phyloP scores from a whole-genome alignment of 2,329 filamentous ascomycete genomes.

The Nothophoma quercina region DNA sequence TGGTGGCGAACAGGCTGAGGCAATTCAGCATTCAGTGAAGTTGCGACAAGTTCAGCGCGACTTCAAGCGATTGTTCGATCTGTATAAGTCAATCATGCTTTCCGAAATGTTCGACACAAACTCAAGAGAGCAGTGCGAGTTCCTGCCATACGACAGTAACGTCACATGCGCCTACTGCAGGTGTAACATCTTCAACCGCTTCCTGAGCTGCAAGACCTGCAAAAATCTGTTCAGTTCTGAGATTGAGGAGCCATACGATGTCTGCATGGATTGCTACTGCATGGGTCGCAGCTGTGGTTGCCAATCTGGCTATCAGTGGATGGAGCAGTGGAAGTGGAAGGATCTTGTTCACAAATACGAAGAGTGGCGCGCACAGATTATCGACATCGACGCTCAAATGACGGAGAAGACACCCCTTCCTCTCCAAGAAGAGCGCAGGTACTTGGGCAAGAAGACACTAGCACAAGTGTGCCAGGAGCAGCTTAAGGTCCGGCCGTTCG shows the following conservation, averaged over 20 bases:
- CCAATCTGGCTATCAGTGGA: slow-evolving; percentile 85
- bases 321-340: slow-evolving; percentile 90
- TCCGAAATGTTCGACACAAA: slow-evolving; percentile 83
- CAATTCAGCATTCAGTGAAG: slow-evolving; percentile 54
- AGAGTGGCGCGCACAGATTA: slow-evolving; percentile 79
- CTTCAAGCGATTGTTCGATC: slow-evolving; percentile 78
- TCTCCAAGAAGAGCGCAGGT: slow-evolving; percentile 73
- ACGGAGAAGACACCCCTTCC: slow-evolving; percentile 72
- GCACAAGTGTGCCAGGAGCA: slow-evolving; percentile 96
- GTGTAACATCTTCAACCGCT: slow-evolving; percentile 96
- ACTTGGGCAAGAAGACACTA: slow-evolving; percentile 76
- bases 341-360: slow-evolving; percentile 81
- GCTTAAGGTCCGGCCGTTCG: slow-evolving; percentile 78
- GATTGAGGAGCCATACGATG: slow-evolving; percentile 87
- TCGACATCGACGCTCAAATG: slow-evolving; percentile 73
- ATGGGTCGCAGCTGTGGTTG: slow-evolving; percentile 95
- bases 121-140: slow-evolving; percentile 74
- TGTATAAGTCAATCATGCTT: slow-evolving; percentile 81
- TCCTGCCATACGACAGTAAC: slow-evolving; percentile 83
- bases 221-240: slow-evolving; percentile 70
- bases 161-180: slow-evolving; percentile 96
- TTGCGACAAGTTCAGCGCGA: slow-evolving; percentile 79
- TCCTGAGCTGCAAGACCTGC: slow-evolving; percentile 89
- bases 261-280: slow-evolving; percentile 98
- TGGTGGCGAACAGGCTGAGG: slow-evolving; percentile 46